A percentile compares a stretch with the other conserved stretches of the same genome.
Conservation (phyloP, 805 yeast species). For the Yarrowia porcina region DNA sequence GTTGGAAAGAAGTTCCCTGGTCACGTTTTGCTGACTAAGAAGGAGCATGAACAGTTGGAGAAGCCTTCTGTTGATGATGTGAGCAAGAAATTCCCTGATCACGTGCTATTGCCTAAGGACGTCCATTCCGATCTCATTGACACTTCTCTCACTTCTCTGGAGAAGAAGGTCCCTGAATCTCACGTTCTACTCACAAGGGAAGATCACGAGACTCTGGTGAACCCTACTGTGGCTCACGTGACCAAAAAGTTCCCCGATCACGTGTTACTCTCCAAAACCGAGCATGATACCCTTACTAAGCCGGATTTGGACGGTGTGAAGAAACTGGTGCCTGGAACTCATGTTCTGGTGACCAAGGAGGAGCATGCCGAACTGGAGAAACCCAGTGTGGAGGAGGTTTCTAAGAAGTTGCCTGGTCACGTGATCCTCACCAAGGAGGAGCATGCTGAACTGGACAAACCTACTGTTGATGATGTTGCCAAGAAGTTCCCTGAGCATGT, state of each 20-base stretch:
- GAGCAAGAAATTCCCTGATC: constrained; percentile 18
- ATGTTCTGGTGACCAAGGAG: neutral
- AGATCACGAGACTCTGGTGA: neutral
- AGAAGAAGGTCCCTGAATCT: neutral
- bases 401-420: neutral
- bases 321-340: neutral
- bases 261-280: neutral
- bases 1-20: neutral
- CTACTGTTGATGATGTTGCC: neutral
- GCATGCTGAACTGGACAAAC: neutral
- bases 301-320: neutral
- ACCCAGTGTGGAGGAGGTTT: neutral
- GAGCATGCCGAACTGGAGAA: neutral
- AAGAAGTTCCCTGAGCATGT: neutral
- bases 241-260: neutral
- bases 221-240: neutral
- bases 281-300: neutral
- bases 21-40: neutral
- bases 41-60: neutral
- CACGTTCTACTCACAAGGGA: neutral
- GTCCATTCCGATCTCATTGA: neutral
- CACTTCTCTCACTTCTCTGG: neutral
- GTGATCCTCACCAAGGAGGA: neutral
- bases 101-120: neutral
- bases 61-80: neutral